Evolutionary conservation across 768 basidiomycete genomes (phyloP).

Genomic region (Leucogyrophana mollusca): DNA sequence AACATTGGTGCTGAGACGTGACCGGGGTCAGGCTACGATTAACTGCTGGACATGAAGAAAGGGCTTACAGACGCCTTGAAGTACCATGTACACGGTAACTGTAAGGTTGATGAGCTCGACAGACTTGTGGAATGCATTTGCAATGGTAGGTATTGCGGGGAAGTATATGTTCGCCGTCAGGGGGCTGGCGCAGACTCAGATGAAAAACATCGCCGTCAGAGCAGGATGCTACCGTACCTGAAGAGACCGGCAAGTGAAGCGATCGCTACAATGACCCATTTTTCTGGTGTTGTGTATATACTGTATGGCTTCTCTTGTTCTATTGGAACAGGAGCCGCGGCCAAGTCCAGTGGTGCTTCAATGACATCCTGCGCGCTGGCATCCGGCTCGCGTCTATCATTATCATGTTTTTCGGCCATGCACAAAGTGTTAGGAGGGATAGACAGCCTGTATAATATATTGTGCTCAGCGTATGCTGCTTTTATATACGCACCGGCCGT

Average conservation of each 20-base stretch:
- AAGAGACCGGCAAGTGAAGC: slow-evolving; percentile 58
- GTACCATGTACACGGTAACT: slow-evolving; percentile 60
- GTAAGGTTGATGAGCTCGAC: slow-evolving; percentile 77
- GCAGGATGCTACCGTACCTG: slow-evolving; percentile 39
- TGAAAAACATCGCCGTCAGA: not conserved
- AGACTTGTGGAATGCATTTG: slow-evolving; percentile 56
- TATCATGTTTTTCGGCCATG: too few species aligned
- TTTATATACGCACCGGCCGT: too few species aligned
- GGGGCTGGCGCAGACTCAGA: slow-evolving; percentile 40
- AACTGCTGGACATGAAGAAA: not conserved
- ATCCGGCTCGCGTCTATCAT: too few species aligned
- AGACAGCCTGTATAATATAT: too few species aligned
- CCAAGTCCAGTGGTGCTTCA: not conserved
- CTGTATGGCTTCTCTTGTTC: slow-evolving; percentile 32
- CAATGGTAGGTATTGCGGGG: slow-evolving; percentile 72
- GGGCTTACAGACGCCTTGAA: slow-evolving; percentile 43
- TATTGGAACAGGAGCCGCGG: not conserved
- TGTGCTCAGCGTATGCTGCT: too few species aligned
- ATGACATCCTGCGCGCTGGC: not conserved
- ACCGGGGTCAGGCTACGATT: not conserved
- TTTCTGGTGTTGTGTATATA: slow-evolving; percentile 54
- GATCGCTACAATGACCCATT: slow-evolving; percentile 67
- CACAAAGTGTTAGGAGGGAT: too few species aligned
- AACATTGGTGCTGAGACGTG: slow-evolving; percentile 51
- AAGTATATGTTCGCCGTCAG: slow-evolving; percentile 78